These are phyloP conservation scores for barrel medic (Medicago truncatula) DNA, from an alignment of 306 rosid genomes.

Conservation along the genomic window MtrunA17r5.0-ANR NC_053046.1:44083001-44083500, in stretches of 20 bases:
- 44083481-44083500: too few relatives aligned
- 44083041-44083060: constrained; percentile 47
- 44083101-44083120: constrained; percentile 56
- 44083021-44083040: constrained; percentile 58
- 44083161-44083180: neutral
- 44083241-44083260: constrained; percentile 2
- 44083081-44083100: constrained; percentile 58
- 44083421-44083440: too few relatives aligned
- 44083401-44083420: too few relatives aligned
- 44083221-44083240: neutral
- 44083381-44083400: too few relatives aligned
- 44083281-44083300: neutral
- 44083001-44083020: constrained; percentile 60
- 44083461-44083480: too few relatives aligned
- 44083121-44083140: constrained; percentile 54
- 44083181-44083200: neutral
- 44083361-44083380: too few relatives aligned
- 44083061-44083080: constrained; percentile 48
- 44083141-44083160: neutral
- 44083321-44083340: too few relatives aligned
- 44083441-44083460: too few relatives aligned
- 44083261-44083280: neutral
- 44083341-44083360: too few relatives aligned
- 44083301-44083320: neutral
- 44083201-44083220: neutral